Conservation (phyloP, 129 eudicot genomes). For the Heracleum sosnowskyi region DNA sequence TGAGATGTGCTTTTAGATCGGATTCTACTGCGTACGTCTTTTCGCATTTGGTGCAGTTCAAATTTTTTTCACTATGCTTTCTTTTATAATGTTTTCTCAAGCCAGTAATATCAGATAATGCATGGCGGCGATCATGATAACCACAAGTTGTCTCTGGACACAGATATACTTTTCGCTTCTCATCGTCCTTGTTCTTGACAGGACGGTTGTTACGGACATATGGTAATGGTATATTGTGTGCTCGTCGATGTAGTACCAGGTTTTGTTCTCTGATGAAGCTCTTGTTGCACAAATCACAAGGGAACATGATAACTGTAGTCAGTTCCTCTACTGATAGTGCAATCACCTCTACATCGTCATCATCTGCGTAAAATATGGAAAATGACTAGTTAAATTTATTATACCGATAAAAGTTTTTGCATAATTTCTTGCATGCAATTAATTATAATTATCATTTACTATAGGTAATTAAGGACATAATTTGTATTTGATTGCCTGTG, state of each 20-base stretch:
- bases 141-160: neutral
- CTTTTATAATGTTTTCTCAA: neutral
- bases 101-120: neutral
- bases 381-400: neutral
- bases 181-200: neutral
- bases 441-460: neutral
- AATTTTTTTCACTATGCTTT: neutral
- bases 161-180: neutral
- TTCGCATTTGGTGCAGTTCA: neutral
- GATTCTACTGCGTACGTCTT: neutral
- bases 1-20: neutral
- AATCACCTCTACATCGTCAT: neutral
- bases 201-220: neutral
- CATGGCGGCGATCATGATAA: neutral
- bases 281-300: neutral
- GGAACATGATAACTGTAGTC: neutral
- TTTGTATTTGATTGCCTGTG: neutral
- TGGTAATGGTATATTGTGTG: neutral
- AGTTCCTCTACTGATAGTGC: neutral
- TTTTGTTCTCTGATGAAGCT: neutral
- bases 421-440: neutral
- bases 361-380: neutral
- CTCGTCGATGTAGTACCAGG: neutral
- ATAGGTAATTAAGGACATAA: neutral
- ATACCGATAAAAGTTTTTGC: neutral